These are phyloP conservation scores for Nepenthes alata DNA, from an alignment of 179 eudicot species.

Conservation along the genomic window DNA sequence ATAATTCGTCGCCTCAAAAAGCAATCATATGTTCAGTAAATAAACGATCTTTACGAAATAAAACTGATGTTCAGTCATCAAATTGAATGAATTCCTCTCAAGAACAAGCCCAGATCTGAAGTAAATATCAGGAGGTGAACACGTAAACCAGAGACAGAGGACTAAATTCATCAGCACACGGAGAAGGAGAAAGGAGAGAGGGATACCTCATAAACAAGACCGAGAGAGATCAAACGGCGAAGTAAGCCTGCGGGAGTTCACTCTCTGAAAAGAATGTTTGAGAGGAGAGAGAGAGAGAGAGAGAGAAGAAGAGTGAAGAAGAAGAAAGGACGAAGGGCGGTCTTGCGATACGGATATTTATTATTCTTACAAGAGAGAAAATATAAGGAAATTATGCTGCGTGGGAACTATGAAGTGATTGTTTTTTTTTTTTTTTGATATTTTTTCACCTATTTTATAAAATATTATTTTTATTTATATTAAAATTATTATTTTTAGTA, in stretches of 20 bases:
- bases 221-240: conserved; percentile 24
- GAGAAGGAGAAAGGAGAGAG: not conserved
- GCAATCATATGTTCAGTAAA: too few species aligned
- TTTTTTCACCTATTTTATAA: too few species aligned
- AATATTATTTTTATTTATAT: too few species aligned
- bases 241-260: conserved; percentile 13
- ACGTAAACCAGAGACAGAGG: not conserved
- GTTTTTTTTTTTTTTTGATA: too few species aligned
- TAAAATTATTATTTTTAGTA: too few species aligned
- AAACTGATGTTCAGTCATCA: not conserved
- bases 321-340: not conserved
- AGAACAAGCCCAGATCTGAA: not conserved
- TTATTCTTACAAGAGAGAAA: too few species aligned
- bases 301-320: conserved; percentile 1
- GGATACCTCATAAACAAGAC: conserved; percentile 71
- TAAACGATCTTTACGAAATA: not conserved
- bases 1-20: too few species aligned
- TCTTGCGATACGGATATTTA: not conserved
- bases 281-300: conserved; percentile 5
- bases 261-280: conserved; percentile 7
- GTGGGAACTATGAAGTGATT: too few species aligned
- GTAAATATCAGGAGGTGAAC: too few species aligned
- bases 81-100: not conserved
- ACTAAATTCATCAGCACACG: not conserved
- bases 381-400: too few species aligned